Base-by-base conservation (phyloP, 1,284 basidiomycete genomes). In the Fomitopsis pinicola region DNA sequence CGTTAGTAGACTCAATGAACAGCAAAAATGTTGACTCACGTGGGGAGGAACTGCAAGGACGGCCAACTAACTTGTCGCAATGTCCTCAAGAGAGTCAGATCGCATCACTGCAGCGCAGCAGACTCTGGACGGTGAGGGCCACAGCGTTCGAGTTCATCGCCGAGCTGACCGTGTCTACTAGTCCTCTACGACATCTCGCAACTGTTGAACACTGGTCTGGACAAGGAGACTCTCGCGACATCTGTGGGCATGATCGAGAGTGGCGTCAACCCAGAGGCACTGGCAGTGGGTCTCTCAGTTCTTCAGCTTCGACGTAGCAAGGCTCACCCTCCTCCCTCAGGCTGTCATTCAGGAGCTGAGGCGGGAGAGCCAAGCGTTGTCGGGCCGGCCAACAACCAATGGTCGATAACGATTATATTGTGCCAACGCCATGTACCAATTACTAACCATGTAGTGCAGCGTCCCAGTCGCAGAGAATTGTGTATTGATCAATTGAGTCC, bases 241-340 rank as follows among this genome's bases (percentile, higher is more conserved):
- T 94, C 92, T 70, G 84, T 94, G 17, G 82, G 85, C 61, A 85
- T 95, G 84, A 91, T 95, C 69, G 92, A 95, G 72, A 87, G 84
- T 64, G 92, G 92, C 6, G 89, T 90, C 45, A 93, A 92, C 69
- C 89, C 92, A 5, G 91, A 94, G 68, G 92, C 92, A 2, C 79
- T 95, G 56, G 92, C 92, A 66, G 92, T 94, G 70, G 64, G 87
- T 82, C 35, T 54, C 35, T 9, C 8, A 22, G 28, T 26, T 56
- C 22, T 2, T 26, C n/a, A 45, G 50, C 2, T 30, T 54, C 22
- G 33, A 22, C 30, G 30, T 7, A 14, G 12, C 26, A 33, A 10
- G 38, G 9, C 9, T 12, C 8, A 40, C 14, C 9, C 6, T 26
- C 55, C 59, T 42, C 35, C 46, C 52, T 6, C 12, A 92, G 90